Base-by-base conservation (phyloP, 148 eudicot genomes). In the Rhododendron ovatum region DNA sequence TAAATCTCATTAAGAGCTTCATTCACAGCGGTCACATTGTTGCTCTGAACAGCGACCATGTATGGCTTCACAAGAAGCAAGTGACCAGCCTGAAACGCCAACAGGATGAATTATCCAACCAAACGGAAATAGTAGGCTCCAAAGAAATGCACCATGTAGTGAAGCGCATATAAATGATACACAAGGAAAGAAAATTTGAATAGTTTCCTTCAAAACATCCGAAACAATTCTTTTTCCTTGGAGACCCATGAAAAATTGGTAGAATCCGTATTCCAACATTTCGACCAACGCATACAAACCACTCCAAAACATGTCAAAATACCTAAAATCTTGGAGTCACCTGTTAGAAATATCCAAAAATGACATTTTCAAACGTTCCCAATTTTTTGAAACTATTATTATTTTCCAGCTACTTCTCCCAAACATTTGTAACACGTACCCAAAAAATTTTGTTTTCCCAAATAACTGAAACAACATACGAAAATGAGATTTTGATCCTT, bases 21-120 rank as follows among this genome's bases (percentile, higher is more conserved):
- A 90, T 96, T 96, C 73, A 96, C 98, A 80, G 99, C 98, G 86
- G 95, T 87, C 61, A 96, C 97, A 86, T 96, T 95, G 87, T 95
- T 96, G 91, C 99, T 96, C 89, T 96, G 99, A 81, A 96, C 99
- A 53, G 99, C 95, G 59, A 96, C 95, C 99, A 96, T 96, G 90
- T 96, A 96, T 59, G 99, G 99, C 92, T 96, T 96, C 86, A 96
- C 97, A 86, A 96, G 97, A 87, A 93, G 97, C 87, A 96, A 91
- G 87, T 95, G 96, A 85, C 98, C 98, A 48, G 99, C 99, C 99
- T 96, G 89, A 78, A 82, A 84, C 50, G 61, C 35, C 82, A n/a
- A 79, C 61, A 77, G 55, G 9, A 86, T 43, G 61, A 39, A 59
- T 6, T 26, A 78, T 0, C 78, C 67, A 30, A 39, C 7, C 45